These are phyloP conservation scores for Tetrapyrgos nigripes DNA, from an alignment of 1,284 basidiomycete species.

Conservation along the genomic window DNA sequence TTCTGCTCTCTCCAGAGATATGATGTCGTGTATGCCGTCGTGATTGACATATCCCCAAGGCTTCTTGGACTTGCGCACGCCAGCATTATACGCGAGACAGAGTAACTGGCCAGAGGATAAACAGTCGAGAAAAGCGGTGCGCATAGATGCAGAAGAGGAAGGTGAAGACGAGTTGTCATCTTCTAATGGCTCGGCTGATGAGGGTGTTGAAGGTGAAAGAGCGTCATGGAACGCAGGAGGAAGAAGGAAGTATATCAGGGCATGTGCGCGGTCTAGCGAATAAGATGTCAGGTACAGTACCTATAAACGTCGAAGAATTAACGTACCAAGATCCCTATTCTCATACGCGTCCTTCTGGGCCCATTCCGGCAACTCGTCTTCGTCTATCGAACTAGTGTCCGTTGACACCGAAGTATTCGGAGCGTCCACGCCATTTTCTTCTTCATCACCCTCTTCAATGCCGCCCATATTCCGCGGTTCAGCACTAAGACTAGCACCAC, in stretches of 20 bases:
- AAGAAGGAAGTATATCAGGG: conserved; percentile 63
- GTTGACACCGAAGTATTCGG: conserved; percentile 12
- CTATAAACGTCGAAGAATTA: conserved; percentile 12
- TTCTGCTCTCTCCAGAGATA: conserved; percentile 60
- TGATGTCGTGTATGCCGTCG: conserved; percentile 81
- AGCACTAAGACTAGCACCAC: conserved; percentile 54
- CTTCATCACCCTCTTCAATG: conserved; percentile 57
- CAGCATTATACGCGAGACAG: conserved; percentile 81
- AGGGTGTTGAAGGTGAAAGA: conserved; percentile 42
- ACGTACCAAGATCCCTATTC: conserved; percentile 64
- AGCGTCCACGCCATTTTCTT: conserved; percentile 39
- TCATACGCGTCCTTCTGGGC: conserved; percentile 63
- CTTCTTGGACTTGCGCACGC: conserved; percentile 77
- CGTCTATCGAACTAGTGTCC: conserved; percentile 53
- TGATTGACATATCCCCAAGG: conserved; percentile 89
- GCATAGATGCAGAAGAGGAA: conserved; percentile 16
- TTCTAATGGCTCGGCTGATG: neutral
- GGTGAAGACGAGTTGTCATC: conserved; percentile 1
- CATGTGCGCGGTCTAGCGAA: conserved; percentile 61
- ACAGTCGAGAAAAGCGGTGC: conserved; percentile 54
- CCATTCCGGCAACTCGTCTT: conserved; percentile 78
- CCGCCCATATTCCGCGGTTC: conserved; percentile 63
- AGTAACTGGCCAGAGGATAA: conserved; percentile 82
- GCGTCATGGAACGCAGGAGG: conserved; percentile 51
- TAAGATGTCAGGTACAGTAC: conserved; percentile 12